Evolutionary conservation across 2,329 filamentous ascomycete species (phyloP), one percentile per base, ranked within the genome.

Genomic region (Sclerotinia borealis): DNA sequence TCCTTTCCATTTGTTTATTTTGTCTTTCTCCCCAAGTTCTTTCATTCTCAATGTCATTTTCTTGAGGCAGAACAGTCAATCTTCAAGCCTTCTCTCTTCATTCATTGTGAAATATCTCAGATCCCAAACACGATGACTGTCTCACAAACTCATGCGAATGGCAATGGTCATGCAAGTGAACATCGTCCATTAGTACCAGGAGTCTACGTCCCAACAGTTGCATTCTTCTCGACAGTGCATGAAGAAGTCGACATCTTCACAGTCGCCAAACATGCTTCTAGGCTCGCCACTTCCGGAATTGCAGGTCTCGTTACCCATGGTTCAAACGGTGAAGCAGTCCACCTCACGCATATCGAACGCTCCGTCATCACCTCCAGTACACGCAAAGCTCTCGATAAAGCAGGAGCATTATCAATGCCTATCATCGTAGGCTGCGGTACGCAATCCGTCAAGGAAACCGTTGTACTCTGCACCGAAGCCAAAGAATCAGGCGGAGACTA

Each of bases 141-240:
- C 29, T 56, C 59, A 22, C 52, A 56, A 34, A 49, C 43, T 17
- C 25, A 27, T 11, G 19, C 19, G 25, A 54, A 62, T 15, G 48
- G 37, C 3, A 48, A 64, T 36, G 48, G 37, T 13, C 34, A 19
- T 9, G 37, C 41, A n/a, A 25, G 2, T 6, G 15, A 31, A 34
- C 36, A n/a, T 41, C 67, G 67, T 25, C 64, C 68, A 11, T 68
- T 67, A 9, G 64, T 65, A 17, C 65, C 56, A 13, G 80, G 79
- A 55, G 72, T 82, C 65, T 83, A 82, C 69, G 79, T 80, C 52
- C 80, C 81, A 37, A 82, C 80, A 11, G 77, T 81, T 48, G 78
- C 80, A 64, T 82, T 83, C 71, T 66, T 68, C 43, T n/a, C 63
- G 15, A 58, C 52, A 19, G 51, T 72, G 11, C 61, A 62, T 5